Percentiles rank a stretch among this genome's conserved stretches.
Evolutionary conservation across 306 rosid species (phyloP).

Genomic region (Prunus fruticosa): DNA sequence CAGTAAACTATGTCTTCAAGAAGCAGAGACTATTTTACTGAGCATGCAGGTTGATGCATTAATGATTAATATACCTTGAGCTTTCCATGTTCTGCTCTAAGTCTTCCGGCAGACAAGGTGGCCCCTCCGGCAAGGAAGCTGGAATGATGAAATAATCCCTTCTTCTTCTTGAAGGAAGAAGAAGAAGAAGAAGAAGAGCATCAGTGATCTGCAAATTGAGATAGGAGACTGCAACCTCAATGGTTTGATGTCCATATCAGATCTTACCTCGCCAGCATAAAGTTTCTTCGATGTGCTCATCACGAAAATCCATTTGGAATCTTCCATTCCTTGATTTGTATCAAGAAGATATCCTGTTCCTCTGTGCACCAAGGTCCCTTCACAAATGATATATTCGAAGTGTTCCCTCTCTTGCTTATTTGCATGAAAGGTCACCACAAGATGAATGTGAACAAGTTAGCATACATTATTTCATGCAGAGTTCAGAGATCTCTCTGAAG

Average conservation of each 20-base stretch:
- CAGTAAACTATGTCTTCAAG: too few relatives aligned
- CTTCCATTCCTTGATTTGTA: conserved; percentile 24
- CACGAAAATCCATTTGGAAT: conserved; percentile 42
- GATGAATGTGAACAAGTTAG: not conserved
- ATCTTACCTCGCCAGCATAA: conserved; percentile 33
- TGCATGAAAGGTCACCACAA: conserved; percentile 6
- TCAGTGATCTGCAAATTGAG: not conserved
- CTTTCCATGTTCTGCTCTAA: conserved; percentile 32
- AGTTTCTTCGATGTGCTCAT: conserved; percentile 34
- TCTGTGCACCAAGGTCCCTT: conserved; percentile 35
- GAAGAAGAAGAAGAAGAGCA: not conserved
- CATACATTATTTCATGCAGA: not conserved
- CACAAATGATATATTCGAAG: conserved; percentile 32
- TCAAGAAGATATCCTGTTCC: conserved; percentile 30
- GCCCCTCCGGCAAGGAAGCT: conserved; percentile 54
- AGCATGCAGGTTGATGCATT: not conserved
- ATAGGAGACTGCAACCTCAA: not conserved
- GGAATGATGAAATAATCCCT: conserved; percentile 50
- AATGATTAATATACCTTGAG: conserved; percentile 25
- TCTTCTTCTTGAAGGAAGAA: conserved; percentile 31
- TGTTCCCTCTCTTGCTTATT: conserved; percentile 37
- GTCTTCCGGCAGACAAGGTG: conserved; percentile 44
- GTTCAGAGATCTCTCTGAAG: too few relatives aligned
- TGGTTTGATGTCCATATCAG: not conserved
- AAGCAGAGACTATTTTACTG: not conserved